phyloP scores from a whole-genome alignment of 1,139 yeast genomes.

The Candida dubliniensis region DNA sequence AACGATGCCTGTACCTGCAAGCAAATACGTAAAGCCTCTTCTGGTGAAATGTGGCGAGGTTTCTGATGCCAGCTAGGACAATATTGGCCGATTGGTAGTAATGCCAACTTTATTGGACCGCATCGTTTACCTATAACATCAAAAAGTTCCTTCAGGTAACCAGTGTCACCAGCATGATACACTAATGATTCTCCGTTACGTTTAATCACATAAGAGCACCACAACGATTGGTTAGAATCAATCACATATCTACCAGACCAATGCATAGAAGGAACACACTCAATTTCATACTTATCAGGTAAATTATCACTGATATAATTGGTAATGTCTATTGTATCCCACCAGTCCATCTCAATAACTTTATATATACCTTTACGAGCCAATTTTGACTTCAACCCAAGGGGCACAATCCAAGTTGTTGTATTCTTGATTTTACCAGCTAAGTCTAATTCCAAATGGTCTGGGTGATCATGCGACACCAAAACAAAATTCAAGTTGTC shows the following conservation, averaged over 20 bases:
- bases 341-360: conserved; percentile 83
- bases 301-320: conserved; percentile 29
- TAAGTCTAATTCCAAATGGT: conserved; percentile 73
- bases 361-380: conserved; percentile 56
- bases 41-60: conserved; percentile 85
- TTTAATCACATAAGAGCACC: conserved; percentile 82
- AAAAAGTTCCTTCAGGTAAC: conserved; percentile 74
- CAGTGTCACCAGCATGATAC: conserved; percentile 95
- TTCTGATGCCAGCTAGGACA: conserved; percentile 94
- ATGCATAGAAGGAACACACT: conserved; percentile 95
- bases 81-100: conserved; percentile 92
- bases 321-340: conserved; percentile 64
- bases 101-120: conserved; percentile 67
- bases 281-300: conserved; percentile 66
- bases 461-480: conserved; percentile 95
- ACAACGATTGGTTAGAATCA: conserved; percentile 77
- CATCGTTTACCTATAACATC: conserved; percentile 58
- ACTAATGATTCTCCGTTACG: conserved; percentile 67
- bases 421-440: conserved; percentile 58
- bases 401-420: conserved; percentile 82
- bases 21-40: conserved; percentile 70
- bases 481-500: conserved; percentile 63
- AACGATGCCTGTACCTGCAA: conserved; percentile 58
- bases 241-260: conserved; percentile 86
- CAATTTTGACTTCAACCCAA: conserved; percentile 66